Evolutionary conservation across 495 filamentous ascomycete genomes (phyloP).

Genomic region (Collariella sp.): DNA sequence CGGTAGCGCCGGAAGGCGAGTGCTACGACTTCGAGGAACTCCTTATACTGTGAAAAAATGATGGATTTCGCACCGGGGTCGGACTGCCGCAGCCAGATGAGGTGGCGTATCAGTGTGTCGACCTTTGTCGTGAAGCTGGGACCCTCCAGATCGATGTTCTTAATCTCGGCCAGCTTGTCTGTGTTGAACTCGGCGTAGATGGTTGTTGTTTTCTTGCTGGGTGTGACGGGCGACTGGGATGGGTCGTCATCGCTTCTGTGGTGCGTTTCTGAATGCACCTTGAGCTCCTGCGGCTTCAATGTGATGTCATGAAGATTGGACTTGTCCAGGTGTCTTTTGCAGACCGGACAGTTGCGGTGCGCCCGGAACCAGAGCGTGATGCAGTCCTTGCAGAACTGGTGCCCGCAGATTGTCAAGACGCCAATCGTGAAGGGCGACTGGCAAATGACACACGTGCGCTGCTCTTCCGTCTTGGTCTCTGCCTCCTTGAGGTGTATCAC

Average conservation of each 20-base stretch:
- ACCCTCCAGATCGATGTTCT: conserved; percentile 63
- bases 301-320: conserved; percentile 74
- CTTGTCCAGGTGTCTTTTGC: conserved; percentile 55
- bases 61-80: conserved; percentile 87
- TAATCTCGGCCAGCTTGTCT: conserved; percentile 66
- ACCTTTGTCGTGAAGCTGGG: conserved; percentile 80
- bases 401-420: conserved; percentile 81
- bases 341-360: conserved; percentile 62
- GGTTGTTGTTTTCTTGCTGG: conserved; percentile 19
- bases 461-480: conserved; percentile 49
- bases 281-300: conserved; percentile 64
- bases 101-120: conserved; percentile 69
- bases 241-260: not conserved
- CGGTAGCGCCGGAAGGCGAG: conserved; percentile 56
- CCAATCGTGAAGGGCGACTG: conserved; percentile 62
- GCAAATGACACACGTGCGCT: conserved; percentile 73
- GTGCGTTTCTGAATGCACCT: conserved; percentile 54
- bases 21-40: conserved; percentile 68
- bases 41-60: conserved; percentile 74
- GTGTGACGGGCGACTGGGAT: not conserved
- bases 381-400: conserved; percentile 84
- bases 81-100: conserved; percentile 72
- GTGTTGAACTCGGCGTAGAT: conserved; percentile 75
- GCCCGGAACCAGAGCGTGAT: conserved; percentile 63
- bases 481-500: conserved; percentile 40